phyloP scores from a whole-genome alignment of 2,329 filamentous ascomycete species.

The Truncatella angustata region DNA sequence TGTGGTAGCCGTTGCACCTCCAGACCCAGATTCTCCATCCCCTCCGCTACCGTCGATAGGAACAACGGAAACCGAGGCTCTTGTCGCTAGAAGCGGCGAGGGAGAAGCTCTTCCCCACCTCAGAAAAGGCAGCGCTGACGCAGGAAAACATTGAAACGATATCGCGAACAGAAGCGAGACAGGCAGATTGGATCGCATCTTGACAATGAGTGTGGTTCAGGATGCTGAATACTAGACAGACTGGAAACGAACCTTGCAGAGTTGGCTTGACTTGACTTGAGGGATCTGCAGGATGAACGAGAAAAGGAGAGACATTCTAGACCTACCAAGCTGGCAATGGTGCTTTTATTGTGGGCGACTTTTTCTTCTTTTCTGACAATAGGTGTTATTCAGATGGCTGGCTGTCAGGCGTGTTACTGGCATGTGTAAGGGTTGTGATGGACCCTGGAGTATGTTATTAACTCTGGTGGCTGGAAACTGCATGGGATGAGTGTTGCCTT shows the following conservation, averaged over 20 bases:
- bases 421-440: background rate
- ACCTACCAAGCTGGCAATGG: background rate
- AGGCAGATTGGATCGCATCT: slow-evolving; percentile 28
- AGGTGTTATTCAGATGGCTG: slow-evolving; percentile 8
- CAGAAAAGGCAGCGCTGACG: slow-evolving; percentile 27
- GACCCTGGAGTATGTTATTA: too few species aligned
- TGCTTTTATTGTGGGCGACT: slow-evolving; percentile 1
- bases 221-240: background rate
- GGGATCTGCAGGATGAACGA: slow-evolving; percentile 7
- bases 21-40: too few species aligned
- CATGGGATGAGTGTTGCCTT: too few species aligned
- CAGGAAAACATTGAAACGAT: slow-evolving; percentile 17
- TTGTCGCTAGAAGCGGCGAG: slow-evolving; percentile 20
- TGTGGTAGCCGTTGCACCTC: slow-evolving; percentile 25
- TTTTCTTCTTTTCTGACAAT: background rate
- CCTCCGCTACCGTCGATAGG: slow-evolving; percentile 32
- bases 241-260: slow-evolving; percentile 1
- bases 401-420: background rate
- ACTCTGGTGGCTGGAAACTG: too few species aligned
- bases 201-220: slow-evolving; percentile 13
- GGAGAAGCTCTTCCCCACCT: slow-evolving; percentile 12
- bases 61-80: slow-evolving; percentile 37
- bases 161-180: slow-evolving; percentile 23
- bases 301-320: background rate
- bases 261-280: background rate